Evolutionary conservation across 805 yeast species (phyloP), one percentile per base, ranked within the genome.

Genomic region (Tetrapisispora namnaoensis): DNA sequence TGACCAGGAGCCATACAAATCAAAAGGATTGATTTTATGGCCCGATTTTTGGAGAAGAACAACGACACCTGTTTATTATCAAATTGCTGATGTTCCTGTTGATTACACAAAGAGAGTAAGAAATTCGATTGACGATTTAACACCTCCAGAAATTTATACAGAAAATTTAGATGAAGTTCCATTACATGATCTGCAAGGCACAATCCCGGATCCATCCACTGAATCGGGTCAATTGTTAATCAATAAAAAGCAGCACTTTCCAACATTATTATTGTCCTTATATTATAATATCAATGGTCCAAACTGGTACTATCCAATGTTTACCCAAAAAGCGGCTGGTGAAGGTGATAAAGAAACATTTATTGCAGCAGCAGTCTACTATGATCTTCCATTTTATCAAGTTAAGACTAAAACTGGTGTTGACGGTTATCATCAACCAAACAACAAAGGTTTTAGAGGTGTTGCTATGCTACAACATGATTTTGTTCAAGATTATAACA

Each of bases 31-130:
- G 60, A 69, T 82, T 24, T 62, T 81, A 35, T 87, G 95, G 91
- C 95, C 95, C 2, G 96, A 87, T 66, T 87, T 81, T 65, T 87
- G 96, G 96, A 78, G 82, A 63, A 74, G 95, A 55, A 81, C 90
- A 14, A 85, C 91, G 0, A 78, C 86, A 2, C 95, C 95, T 11
- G 66, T 70, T 41, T 86, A 76, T 60, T 87, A 83, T 65, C 75
- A 78, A 34, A 80, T 87, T 54, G 89, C 89, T 0, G 87, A 79
- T 2, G 70, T 80, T 10, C 59, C 70, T 43, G 70, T 80, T 2
- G 74, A 76, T 30, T 58, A 59, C 37, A 70, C 54, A 53, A 70
- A 57, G 48, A 68, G 66, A n/a, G 70, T 70, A 52, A 54, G 77
- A 63, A 57, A 62, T 47, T 58, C 60, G 20, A 58, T 65, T 57